Percentiles rank a stretch among this genome's conserved stretches.
phyloP scores from a whole-genome alignment of 345 rosid species.

The Dipteronia sinensis region DNA sequence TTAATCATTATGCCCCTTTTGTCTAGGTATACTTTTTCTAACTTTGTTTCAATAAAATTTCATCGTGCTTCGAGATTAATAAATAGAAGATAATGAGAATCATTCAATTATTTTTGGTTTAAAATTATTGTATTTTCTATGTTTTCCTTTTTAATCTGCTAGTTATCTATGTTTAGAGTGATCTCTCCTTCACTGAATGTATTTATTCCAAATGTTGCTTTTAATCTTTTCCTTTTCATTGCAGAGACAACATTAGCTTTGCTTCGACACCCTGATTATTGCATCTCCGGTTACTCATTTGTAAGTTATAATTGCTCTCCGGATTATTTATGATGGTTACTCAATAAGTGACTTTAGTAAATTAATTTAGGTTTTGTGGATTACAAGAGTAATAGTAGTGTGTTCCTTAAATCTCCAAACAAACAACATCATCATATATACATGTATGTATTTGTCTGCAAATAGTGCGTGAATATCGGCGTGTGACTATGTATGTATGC shows the following conservation, averaged over 20 bases:
- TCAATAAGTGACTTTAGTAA: not conserved
- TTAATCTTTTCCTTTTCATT: slow-evolving; percentile 20
- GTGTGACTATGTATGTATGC: not conserved
- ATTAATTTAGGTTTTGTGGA: not conserved
- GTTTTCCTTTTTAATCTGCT: not conserved
- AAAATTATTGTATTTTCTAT: too few relatives aligned
- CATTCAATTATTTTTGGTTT: not conserved
- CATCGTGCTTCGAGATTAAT: not conserved
- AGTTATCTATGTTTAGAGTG: not conserved
- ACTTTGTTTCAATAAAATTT: not conserved
- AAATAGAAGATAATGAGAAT: not conserved
- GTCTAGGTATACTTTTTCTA: not conserved
- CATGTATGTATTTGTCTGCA: not conserved
- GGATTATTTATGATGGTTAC: not conserved
- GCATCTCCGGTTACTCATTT: slow-evolving; percentile 91
- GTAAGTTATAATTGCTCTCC: slow-evolving; percentile 47
- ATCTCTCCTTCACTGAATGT: not conserved
- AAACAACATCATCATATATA: not conserved
- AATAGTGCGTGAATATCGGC: not conserved
- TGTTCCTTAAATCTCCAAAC: not conserved
- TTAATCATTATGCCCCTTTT: not conserved
- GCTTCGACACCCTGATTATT: slow-evolving; percentile 93
- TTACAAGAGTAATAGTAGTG: not conserved
- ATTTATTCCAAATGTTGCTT: not conserved
- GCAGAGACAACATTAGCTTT: slow-evolving; percentile 88